Base-by-base conservation (phyloP, 2,329 filamentous ascomycete species). In the Aureobasidium sp. region DNA sequence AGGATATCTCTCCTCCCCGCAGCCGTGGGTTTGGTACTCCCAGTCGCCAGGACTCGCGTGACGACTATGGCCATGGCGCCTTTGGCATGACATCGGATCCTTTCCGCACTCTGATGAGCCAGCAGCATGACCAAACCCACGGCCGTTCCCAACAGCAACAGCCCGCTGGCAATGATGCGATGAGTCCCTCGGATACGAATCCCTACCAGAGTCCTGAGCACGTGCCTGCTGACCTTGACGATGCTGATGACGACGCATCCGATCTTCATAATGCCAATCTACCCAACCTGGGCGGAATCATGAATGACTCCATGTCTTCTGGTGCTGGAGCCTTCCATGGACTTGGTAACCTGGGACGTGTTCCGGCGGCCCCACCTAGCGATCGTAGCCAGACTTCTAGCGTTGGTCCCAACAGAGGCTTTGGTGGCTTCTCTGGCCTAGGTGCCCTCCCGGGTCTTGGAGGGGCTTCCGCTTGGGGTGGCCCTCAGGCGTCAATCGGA, bases 351-450 rank as follows among this genome's bases (percentile, higher is more conserved):
- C 64, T 73, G 11, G 75, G 75, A 33, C 73, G 77, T 46, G 67
- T 66, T 19, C 67, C 73, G 31, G 71, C 66, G 82, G 64, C 72
- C 77, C 85, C 90, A 55, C 87, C 87, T 5, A 90, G 91, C 66
- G 93, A 97, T 70, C 87, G 93, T 21, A 96, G 92, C 71, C 91
- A 96, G 73, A 96, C 90, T 0, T 96, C 92, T 0, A 96, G 92
- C 69, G 88, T 87, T 19, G 89, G 90, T 13, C 84, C 88, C 27
- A 75, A 77, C 45, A 89, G 90, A 67, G 86, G 81, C 10, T 95
- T 90, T 65, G 81, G 81, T 49, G 83, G 81, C 27, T 74, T 90
- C 19, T 78, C 82, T 61, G 79, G 78, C 38, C 75, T 88, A 55
- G 69, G 68, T 33, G 68, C 67, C 25, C 62, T 73, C 10, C 73